A percentile compares a stretch with the other conserved stretches of the same genome.
Evolutionary conservation across 2,329 filamentous ascomycete species (phyloP).

Genomic region (Cercospora sp.): DNA sequence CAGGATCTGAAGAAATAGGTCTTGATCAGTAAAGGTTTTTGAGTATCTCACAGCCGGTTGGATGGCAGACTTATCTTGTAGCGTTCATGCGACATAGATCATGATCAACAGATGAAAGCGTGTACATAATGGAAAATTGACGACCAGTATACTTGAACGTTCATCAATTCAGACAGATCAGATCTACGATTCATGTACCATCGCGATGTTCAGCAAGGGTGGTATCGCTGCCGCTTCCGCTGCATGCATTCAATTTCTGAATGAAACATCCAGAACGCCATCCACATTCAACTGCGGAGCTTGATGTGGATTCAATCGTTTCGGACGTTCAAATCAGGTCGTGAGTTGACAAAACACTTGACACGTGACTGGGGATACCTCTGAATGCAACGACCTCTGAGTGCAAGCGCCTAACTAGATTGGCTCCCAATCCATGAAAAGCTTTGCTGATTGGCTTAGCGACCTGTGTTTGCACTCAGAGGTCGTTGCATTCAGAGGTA

Average conservation of each 20-base stretch:
- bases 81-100: background rate
- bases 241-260: background rate
- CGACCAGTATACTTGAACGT: background rate
- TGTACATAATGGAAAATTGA: background rate
- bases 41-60: background rate
- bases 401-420: too few relatives aligned
- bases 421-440: too few relatives aligned
- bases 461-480: too few relatives aligned
- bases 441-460: too few relatives aligned
- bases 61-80: background rate
- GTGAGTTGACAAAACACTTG: background rate
- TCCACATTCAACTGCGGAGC: background rate
- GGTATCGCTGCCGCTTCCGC: background rate
- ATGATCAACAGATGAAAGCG: background rate
- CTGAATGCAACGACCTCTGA: too few relatives aligned
- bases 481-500: too few relatives aligned
- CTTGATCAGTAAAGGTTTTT: background rate
- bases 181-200: background rate
- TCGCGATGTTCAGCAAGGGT: background rate
- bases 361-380: too few relatives aligned
- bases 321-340: background rate
- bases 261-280: background rate
- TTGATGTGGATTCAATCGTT: background rate
- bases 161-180: background rate
- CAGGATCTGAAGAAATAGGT: conserved; percentile 20